phyloP scores from a whole-genome alignment of 108 stramenopile genomes.

The Chaetoceros tenuissimus region DNA sequence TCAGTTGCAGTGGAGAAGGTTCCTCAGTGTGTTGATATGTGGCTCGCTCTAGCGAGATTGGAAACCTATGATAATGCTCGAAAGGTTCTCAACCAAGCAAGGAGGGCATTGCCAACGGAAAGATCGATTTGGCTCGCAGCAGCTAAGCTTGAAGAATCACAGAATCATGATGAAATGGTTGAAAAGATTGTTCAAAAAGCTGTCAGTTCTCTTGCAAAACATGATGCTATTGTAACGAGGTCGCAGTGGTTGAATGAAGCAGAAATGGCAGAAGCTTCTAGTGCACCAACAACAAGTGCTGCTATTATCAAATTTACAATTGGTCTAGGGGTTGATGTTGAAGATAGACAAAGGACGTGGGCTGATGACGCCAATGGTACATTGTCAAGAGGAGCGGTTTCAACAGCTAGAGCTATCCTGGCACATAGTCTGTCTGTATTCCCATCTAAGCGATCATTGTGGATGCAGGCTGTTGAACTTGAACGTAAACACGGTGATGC shows the following conservation, averaged over 20 bases:
- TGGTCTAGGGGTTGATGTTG: slow-evolving; percentile 84
- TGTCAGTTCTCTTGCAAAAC: slow-evolving; percentile 49
- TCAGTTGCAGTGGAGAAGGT: slow-evolving; percentile 94
- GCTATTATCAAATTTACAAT: slow-evolving; percentile 86
- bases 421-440: slow-evolving; percentile 72
- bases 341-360: slow-evolving; percentile 92
- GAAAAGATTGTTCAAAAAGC: slow-evolving; percentile 76
- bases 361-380: slow-evolving; percentile 90
- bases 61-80: slow-evolving; percentile 97
- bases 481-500: slow-evolving; percentile 81
- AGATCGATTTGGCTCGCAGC: slow-evolving; percentile 94
- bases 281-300: slow-evolving; percentile 75
- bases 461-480: slow-evolving; percentile 88
- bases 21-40: slow-evolving; percentile 94
- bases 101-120: slow-evolving; percentile 87
- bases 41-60: slow-evolving; percentile 94
- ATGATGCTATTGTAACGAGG: slow-evolving; percentile 79
- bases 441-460: slow-evolving; percentile 73
- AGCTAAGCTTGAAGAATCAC: slow-evolving; percentile 95
- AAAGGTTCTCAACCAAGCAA: slow-evolving; percentile 90
- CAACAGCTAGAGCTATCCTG: slow-evolving; percentile 83
- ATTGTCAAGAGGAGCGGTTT: slow-evolving; percentile 50
- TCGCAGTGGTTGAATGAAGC: slow-evolving; percentile 88
- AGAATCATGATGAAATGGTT: slow-evolving; percentile 60
- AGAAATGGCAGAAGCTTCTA: slow-evolving; percentile 72